A percentile compares a stretch with the other conserved stretches of the same genome.
Evolutionary conservation across 2,329 filamentous ascomycete genomes (phyloP).

Genomic region (Thelonectria olida): DNA sequence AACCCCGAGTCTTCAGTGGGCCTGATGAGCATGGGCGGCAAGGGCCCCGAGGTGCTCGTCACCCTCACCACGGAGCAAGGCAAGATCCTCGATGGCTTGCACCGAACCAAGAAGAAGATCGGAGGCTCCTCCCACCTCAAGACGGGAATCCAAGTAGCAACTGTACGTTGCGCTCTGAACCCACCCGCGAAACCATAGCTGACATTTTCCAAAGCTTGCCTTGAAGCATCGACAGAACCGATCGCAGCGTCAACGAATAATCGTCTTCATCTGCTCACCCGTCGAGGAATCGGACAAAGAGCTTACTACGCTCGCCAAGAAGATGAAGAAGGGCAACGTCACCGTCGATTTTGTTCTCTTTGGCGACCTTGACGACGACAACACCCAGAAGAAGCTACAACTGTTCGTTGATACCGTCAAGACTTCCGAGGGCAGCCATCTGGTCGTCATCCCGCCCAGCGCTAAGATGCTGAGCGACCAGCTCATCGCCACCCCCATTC

Average conservation of each 20-base stretch:
- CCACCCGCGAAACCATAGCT: conserved; percentile 1
- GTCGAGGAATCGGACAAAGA: conserved; percentile 90
- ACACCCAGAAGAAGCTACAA: conserved; percentile 88
- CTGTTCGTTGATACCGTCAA: conserved; percentile 95
- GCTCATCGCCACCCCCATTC: conserved; percentile 87
- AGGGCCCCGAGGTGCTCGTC: conserved; percentile 95
- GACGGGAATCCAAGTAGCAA: conserved; percentile 94
- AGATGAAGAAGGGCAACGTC: conserved; percentile 98
- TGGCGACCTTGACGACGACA: conserved; percentile 90
- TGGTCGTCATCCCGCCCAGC: conserved; percentile 90
- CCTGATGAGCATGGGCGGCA: conserved; percentile 98
- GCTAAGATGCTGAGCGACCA: conserved; percentile 93
- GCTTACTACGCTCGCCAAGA: conserved; percentile 89
- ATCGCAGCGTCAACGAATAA: conserved; percentile 93
- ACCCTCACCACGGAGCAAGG: conserved; percentile 96
- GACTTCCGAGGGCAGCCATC: conserved; percentile 87
- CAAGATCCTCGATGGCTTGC: conserved; percentile 91
- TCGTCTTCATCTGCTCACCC: conserved; percentile 95
- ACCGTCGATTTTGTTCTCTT: conserved; percentile 95
- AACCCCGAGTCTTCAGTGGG: conserved; percentile 98
- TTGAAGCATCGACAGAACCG: conserved; percentile 99
- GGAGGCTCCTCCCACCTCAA: conserved; percentile 87
- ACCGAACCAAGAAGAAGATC: conserved; percentile 90
- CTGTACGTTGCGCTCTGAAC: conserved; percentile 65
- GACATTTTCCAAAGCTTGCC: conserved; percentile 71